Evolutionary conservation across 345 rosid genomes (phyloP).

Genomic region (Physaria fendleri): DNA sequence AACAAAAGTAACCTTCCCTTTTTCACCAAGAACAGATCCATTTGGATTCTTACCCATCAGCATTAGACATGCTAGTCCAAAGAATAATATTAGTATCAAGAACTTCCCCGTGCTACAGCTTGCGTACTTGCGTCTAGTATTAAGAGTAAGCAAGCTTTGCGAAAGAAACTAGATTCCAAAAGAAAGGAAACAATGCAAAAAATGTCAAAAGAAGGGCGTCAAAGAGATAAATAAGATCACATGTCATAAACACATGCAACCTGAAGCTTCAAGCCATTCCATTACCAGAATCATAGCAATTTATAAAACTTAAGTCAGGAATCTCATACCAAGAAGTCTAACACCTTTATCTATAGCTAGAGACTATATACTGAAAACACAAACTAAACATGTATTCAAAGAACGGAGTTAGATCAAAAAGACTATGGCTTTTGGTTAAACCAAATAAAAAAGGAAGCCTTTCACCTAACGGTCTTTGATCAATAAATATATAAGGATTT

Average conservation of each 20-base stretch:
- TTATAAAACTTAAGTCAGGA: background rate
- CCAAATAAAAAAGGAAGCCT: background rate
- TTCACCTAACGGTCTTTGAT: background rate
- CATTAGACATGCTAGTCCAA: conserved; percentile 63
- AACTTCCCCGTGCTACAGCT: conserved; percentile 90
- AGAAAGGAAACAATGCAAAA: conserved; percentile 1
- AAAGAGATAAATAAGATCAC: background rate
- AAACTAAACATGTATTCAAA: background rate
- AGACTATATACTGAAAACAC: background rate
- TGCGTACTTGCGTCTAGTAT: conserved; percentile 45
- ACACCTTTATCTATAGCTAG: background rate
- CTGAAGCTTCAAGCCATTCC: conserved; percentile 1
- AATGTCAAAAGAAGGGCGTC: background rate
- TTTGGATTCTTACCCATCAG: conserved; percentile 43
- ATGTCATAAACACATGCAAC: background rate
- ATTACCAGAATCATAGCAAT: conserved; percentile 10
- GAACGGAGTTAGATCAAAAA: background rate
- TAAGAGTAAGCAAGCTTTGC: conserved; percentile 50
- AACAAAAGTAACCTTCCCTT: conserved; percentile 34
- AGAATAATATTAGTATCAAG: conserved; percentile 49
- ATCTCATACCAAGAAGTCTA: background rate
- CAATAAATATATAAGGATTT: background rate
- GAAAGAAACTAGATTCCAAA: conserved; percentile 54
- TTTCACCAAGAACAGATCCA: conserved; percentile 25
- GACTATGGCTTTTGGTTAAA: background rate